These are phyloP conservation scores for Sequoiadendron giganteum DNA, from an alignment of 75 land plant genomes.

Conservation along the genomic window DNA sequence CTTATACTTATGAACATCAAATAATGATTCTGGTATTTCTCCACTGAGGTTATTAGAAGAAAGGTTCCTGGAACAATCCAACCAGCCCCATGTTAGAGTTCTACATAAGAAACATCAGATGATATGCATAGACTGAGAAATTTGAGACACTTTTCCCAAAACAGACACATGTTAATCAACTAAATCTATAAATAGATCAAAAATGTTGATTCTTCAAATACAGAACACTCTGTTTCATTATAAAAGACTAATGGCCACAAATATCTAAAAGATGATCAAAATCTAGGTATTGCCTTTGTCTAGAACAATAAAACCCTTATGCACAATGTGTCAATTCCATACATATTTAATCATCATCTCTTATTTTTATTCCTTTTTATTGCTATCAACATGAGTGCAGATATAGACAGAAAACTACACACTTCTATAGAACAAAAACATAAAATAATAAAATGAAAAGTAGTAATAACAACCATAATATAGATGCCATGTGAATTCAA, in stretches of 20 bases:
- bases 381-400: not conserved
- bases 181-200: not conserved
- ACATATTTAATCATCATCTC: not conserved
- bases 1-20: constrained; percentile 54
- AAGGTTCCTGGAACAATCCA: constrained; percentile 41
- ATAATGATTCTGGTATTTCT: constrained; percentile 37
- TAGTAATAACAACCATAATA: not conserved
- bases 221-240: not conserved
- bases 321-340: not conserved
- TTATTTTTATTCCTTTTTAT: not conserved
- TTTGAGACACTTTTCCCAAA: not conserved
- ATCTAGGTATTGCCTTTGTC: not conserved
- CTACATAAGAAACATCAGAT: not conserved
- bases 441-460: too few species aligned
- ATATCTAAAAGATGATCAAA: not conserved
- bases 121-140: not conserved
- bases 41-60: constrained; percentile 54
- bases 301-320: not conserved
- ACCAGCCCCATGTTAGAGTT: not conserved
- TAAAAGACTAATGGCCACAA: not conserved
- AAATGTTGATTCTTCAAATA: not conserved
- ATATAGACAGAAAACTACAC: not conserved
- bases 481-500: constrained; percentile 2
- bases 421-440: not conserved
- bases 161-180: not conserved